Evolutionary conservation across 495 filamentous ascomycete species (phyloP), one percentile per base, ranked within the genome.

Genomic region (Penicillium soppii): DNA sequence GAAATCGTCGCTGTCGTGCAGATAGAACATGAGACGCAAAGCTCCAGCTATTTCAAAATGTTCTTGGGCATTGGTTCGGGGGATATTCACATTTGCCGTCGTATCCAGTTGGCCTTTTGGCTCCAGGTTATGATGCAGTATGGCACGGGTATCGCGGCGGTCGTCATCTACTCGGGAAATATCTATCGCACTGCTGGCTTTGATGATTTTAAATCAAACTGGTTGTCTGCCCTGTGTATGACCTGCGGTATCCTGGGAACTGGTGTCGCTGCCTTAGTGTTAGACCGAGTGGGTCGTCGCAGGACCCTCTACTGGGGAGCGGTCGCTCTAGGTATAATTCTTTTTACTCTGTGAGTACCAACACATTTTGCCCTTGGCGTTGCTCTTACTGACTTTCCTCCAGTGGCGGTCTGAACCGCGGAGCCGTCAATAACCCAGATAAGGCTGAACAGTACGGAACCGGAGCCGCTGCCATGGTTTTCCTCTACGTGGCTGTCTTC

Each of bases 231-330:
- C 8, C 53, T 83, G 8, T 81, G 79, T 57, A 75, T 80, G 41
- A 80, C 80, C 46, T 73, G 72, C 56, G 81, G 81, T 47, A 69
- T 72, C 61, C 65, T 75, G 12, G 67, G 64, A 13, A 66, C 59
- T 0, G 72, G 80, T 29, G 69, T 84, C 43, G 80, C 78, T 54
- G 79, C 82, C 46, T 80, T 82, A 53, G 80, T 76, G 0, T 59
- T 84, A 7, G 82, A 85, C 49, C 69, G 77, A 1, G 77, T 84
- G 44, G 82, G 82, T 32, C 77, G 82, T 12, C 74, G 81, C 35
- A 76, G 76, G 75, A 84, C 80, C 0, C 61, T 83, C 4, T 82
- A 72, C 47, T 83, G 81, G 81, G 82, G 82, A 25, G 72, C 81
- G 1, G 66, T 71, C 22, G 59, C 41, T 12, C 25, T 43, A 22